Conservation (phyloP, 1,284 basidiomycete species). For the Irpex rosettiformis region DNA sequence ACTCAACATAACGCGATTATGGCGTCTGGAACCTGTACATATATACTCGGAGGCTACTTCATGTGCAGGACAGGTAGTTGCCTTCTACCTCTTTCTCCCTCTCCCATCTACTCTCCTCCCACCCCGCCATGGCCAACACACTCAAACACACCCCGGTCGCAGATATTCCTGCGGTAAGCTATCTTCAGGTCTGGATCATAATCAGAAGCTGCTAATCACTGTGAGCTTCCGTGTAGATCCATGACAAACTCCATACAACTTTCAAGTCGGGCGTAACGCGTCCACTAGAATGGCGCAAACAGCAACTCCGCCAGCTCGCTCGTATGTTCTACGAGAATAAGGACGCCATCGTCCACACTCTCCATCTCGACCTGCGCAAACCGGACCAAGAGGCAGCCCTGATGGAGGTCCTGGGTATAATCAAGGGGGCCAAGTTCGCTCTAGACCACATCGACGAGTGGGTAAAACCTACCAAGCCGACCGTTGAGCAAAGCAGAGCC, state of each 20-base stretch:
- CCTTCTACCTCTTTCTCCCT: background rate
- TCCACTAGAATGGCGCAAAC: slow-evolving; percentile 51
- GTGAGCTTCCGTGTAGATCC: slow-evolving; percentile 31
- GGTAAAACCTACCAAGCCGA: slow-evolving; percentile 42
- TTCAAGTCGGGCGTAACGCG: slow-evolving; percentile 53
- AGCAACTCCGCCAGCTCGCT: slow-evolving; percentile 60
- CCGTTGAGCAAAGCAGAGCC: slow-evolving; percentile 32
- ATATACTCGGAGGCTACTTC: background rate
- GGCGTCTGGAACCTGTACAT: background rate
- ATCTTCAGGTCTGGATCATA: background rate
- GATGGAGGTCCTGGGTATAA: slow-evolving; percentile 35
- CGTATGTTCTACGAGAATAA: slow-evolving; percentile 42
- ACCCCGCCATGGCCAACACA: background rate
- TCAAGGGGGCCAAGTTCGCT: slow-evolving; percentile 43
- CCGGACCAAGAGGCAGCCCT: slow-evolving; percentile 37
- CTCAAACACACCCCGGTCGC: slow-evolving; percentile 11
- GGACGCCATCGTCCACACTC: slow-evolving; percentile 39
- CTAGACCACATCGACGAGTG: slow-evolving; percentile 49
- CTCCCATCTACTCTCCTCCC: background rate
- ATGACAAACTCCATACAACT: slow-evolving; percentile 40
- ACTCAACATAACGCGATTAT: background rate
- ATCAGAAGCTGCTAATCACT: background rate
- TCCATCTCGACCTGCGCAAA: slow-evolving; percentile 52
- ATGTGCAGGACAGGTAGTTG: background rate
- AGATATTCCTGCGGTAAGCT: slow-evolving; percentile 7